Conservation (phyloP, 768 basidiomycete genomes). For the Trametes cubensis region DNA sequence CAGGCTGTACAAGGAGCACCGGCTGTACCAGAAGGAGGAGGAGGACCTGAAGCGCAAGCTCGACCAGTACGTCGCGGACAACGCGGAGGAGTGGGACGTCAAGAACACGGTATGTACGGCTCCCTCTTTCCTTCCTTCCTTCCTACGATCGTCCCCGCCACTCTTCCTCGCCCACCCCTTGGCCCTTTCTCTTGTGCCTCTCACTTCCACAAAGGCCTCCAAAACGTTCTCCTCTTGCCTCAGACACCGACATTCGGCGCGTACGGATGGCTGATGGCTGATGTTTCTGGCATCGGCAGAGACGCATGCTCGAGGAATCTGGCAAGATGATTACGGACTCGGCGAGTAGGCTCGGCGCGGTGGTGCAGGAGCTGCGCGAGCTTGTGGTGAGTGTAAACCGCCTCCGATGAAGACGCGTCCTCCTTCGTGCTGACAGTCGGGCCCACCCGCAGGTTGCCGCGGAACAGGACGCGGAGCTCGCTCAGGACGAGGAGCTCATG, state of each 20-base stretch:
- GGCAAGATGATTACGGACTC: slow-evolving; percentile 80
- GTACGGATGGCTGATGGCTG: no score
- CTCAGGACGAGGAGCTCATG: slow-evolving; percentile 37
- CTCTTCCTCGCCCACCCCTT: neutral
- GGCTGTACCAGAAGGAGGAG: slow-evolving; percentile 66
- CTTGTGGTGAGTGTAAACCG: slow-evolving; percentile 59
- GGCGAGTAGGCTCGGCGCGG: slow-evolving; percentile 59
- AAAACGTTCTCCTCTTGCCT: no score
- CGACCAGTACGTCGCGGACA: slow-evolving; percentile 62
- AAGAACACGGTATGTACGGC: slow-evolving; percentile 63
- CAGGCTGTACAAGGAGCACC: slow-evolving; percentile 61
- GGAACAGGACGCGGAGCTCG: slow-evolving; percentile 45
- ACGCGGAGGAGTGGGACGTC: slow-evolving; percentile 72
- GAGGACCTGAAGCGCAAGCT: slow-evolving; percentile 58
- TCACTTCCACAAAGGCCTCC: no score
- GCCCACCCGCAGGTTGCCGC: slow-evolving; percentile 42
- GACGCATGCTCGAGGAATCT: slow-evolving; percentile 72
- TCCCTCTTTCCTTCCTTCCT: neutral
- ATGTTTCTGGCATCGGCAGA: slow-evolving; percentile 43
- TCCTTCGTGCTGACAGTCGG: slow-evolving; percentile 1
- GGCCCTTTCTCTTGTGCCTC: neutral
- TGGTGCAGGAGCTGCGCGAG: slow-evolving; percentile 62
- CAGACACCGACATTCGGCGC: neutral
- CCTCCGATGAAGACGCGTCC: slow-evolving; percentile 17
- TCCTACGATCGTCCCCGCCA: neutral